These are phyloP conservation scores for Hydnomerulius pinastri DNA, from an alignment of 768 basidiomycete genomes.

Conservation along the genomic window DNA sequence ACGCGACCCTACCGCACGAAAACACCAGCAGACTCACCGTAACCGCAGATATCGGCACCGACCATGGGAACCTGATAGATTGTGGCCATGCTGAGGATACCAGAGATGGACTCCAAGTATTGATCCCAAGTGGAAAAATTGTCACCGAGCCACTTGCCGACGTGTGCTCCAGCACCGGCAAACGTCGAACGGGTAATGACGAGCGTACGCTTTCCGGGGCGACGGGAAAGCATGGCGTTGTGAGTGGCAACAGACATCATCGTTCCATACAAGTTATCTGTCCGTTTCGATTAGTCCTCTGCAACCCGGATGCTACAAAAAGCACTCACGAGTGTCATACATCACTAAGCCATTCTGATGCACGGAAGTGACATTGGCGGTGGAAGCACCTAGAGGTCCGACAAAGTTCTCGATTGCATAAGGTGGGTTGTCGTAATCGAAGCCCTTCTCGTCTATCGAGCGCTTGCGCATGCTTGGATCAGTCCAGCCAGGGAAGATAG, in stretches of 20 bases:
- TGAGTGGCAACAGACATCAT: slow-evolving; percentile 71
- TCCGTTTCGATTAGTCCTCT: background rate
- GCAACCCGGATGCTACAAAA: background rate
- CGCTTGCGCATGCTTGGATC: slow-evolving; percentile 7
- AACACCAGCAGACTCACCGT: slow-evolving; percentile 38
- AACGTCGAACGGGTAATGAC: slow-evolving; percentile 77
- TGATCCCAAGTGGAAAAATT: slow-evolving; percentile 61
- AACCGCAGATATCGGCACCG: slow-evolving; percentile 74
- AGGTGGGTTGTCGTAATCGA: slow-evolving; percentile 50
- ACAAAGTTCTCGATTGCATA: slow-evolving; percentile 63
- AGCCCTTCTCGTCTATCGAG: slow-evolving; percentile 30
- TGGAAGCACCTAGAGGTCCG: slow-evolving; percentile 53
- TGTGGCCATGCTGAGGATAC: slow-evolving; percentile 65
- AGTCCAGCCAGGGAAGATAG: slow-evolving; percentile 45
- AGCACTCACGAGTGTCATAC: slow-evolving; percentile 50
- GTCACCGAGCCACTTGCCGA: slow-evolving; percentile 79
- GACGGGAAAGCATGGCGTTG: slow-evolving; percentile 60
- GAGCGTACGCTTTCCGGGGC: slow-evolving; percentile 60
- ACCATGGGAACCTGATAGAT: slow-evolving; percentile 76
- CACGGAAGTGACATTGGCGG: slow-evolving; percentile 49
- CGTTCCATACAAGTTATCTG: slow-evolving; percentile 65
- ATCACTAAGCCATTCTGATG: slow-evolving; percentile 61
- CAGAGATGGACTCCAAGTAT: slow-evolving; percentile 60
- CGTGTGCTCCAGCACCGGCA: slow-evolving; percentile 62
- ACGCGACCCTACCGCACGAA: background rate